These are phyloP conservation scores for Apiospora sp. DNA, from an alignment of 2,329 filamentous ascomycete genomes.

Conservation along the genomic window DNA sequence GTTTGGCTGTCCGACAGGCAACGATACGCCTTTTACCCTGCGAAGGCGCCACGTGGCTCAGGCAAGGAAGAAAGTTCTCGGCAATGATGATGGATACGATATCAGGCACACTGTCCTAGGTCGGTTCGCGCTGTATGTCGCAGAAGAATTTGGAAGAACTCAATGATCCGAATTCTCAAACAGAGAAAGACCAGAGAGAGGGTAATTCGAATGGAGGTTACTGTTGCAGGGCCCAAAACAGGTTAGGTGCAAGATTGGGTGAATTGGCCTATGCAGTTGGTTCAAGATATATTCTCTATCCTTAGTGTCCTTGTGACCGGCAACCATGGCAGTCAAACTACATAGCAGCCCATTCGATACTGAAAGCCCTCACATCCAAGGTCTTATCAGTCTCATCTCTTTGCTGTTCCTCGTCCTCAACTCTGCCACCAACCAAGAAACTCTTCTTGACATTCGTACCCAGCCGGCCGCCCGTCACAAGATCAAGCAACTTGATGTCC, in stretches of 20 bases:
- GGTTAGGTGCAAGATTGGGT: no score
- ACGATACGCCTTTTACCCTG: not conserved
- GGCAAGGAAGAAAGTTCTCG: no score
- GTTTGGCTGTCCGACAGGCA: not conserved
- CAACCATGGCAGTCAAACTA: not conserved
- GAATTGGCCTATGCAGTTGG: no score
- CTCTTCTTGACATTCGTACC: conserved; percentile 97
- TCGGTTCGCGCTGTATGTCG: no score
- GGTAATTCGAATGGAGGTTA: no score
- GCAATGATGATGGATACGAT: no score
- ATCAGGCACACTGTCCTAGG: no score
- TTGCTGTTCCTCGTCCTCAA: conserved; percentile 37
- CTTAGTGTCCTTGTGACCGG: no score
- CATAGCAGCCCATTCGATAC: conserved; percentile 26
- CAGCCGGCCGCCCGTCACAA: conserved; percentile 85
- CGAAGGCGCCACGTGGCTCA: not conserved
- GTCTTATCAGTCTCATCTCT: not conserved
- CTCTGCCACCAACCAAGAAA: conserved; percentile 81
- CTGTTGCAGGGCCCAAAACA: no score
- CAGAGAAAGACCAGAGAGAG: no score
- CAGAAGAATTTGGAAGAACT: no score
- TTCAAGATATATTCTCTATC: not conserved
- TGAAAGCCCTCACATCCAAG: conserved; percentile 17
- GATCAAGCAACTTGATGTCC: conserved; percentile 81
- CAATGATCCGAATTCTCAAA: no score